Conservation (phyloP, 192 early-diverging fungal genomes). For the Dissophora ornata region DNA sequence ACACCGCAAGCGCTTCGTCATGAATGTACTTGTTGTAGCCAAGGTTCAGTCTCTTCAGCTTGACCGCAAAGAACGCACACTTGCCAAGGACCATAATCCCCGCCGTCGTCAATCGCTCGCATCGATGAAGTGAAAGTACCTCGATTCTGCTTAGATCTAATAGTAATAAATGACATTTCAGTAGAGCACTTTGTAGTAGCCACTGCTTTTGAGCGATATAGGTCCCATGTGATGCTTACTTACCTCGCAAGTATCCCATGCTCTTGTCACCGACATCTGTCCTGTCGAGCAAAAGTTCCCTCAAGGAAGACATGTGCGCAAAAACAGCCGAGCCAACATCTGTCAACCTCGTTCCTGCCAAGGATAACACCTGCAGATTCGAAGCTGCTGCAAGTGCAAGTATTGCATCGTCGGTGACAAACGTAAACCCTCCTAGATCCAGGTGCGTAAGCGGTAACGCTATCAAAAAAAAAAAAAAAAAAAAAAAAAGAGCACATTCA, state of each 20-base stretch:
- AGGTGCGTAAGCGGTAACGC: conserved; percentile 57
- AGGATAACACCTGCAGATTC: conserved; percentile 53
- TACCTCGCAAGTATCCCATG: conserved; percentile 54
- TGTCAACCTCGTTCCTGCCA: conserved; percentile 62
- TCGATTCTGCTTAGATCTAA: conserved; percentile 46
- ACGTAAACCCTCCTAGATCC: conserved; percentile 57
- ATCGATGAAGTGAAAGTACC: conserved; percentile 22
- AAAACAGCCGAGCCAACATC: conserved; percentile 56
- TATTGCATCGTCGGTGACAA: conserved; percentile 58
- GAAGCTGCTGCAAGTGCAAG: conserved; percentile 45
- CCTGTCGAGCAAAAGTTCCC: conserved; percentile 58
- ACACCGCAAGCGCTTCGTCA: conserved; percentile 36
- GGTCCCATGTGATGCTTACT: too few species aligned
- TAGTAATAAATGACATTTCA: too few species aligned
- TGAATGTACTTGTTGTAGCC: conserved; percentile 40
- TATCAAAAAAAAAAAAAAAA: conserved; percentile 26
- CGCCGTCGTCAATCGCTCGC: conserved; percentile 27
- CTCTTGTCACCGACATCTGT: conserved; percentile 56
- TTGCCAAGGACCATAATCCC: conserved; percentile 17
- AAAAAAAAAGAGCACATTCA: too few species aligned
- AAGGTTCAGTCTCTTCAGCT: conserved; percentile 41
- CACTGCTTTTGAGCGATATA: too few species aligned
- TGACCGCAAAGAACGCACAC: conserved; percentile 36
- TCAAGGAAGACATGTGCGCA: conserved; percentile 41
- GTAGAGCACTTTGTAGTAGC: too few species aligned